Percentiles rank a stretch among this genome's conserved stretches.
These are phyloP conservation scores for Ganoderma lucidum DNA, from an alignment of 1,284 basidiomycete species.

Conservation along the genomic window DNA sequence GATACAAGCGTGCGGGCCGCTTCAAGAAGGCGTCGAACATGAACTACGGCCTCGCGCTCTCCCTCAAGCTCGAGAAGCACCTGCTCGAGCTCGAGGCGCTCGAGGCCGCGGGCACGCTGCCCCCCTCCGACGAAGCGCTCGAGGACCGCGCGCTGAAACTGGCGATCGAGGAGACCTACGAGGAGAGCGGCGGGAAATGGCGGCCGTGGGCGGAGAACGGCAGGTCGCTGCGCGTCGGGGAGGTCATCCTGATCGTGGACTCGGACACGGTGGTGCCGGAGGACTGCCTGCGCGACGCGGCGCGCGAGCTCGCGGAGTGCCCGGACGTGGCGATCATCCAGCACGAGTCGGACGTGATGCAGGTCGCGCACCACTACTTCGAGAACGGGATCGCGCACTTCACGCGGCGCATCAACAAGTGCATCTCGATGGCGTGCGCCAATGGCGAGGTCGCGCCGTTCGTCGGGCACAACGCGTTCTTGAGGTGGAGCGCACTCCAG, in stretches of 20 bases:
- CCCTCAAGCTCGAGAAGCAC: conserved; percentile 59
- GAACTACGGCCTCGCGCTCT: conserved; percentile 62
- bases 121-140: conserved; percentile 46
- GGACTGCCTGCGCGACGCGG: conserved; percentile 88
- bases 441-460: conserved; percentile 88
- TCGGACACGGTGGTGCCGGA: conserved; percentile 89
- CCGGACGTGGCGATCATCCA: conserved; percentile 87
- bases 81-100: conserved; percentile 55
- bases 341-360: conserved; percentile 88
- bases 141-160: conserved; percentile 71
- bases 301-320: conserved; percentile 78
- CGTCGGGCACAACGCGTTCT: conserved; percentile 89
- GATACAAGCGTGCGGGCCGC: conserved; percentile 61
- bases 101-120: conserved; percentile 34
- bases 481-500: conserved; percentile 86
- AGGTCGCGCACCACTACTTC: conserved; percentile 87
- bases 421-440: conserved; percentile 77
- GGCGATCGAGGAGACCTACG: conserved; percentile 73
- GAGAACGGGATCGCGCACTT: conserved; percentile 89
- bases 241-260: conserved; percentile 77
- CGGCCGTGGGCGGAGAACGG: conserved; percentile 74
- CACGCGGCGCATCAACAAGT: conserved; percentile 80
- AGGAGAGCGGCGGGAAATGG: conserved; percentile 60
- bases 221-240: conserved; percentile 64
- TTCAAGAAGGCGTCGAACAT: conserved; percentile 72